Base-by-base conservation (phyloP, 345 rosid genomes). In the Lumnitzera littorea region DNA sequence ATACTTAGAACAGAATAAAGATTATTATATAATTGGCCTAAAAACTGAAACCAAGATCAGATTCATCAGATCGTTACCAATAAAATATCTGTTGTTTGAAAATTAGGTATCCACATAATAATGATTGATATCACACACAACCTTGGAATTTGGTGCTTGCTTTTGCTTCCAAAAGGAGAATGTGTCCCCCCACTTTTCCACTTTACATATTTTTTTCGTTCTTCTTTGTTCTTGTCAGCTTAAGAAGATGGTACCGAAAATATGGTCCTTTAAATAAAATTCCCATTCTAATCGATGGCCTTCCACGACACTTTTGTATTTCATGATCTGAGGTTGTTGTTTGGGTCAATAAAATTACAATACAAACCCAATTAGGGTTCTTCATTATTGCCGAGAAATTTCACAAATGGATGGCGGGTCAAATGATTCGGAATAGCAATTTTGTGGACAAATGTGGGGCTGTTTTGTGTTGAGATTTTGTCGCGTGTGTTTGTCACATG, bases 331-430 rank as follows among this genome's bases (percentile, higher is more conserved):
- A 36, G 43, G 43, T 36, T 63, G 50, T 66, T 20, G 20, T 20
- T 20, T 56, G 29, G 54, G 52, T 53, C 56, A 57, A 56, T 54
- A 48, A 50, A 46, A 69, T 16, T 43, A 57, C 65, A 48, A 36
- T 14, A 15, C 23, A 53, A 50, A 43, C 15, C 50, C 25, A 46
- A 48, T 58, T 58, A 15, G 24, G 60, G 58, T 69, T 20, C 65
- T 15, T 50, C 53, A 52, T 54, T 43, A 23, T 17, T 46, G 46
- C n/a, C 56, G 15, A 17, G 8, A 50, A 50, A 61, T n/a, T 17
- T 58, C 63, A 46, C 36, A 48, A 50, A 64, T 50, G 67, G 66
- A 46, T 41, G 79, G 62, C 58, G 61, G 62, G 61, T 75, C 74
- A 67, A 54, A 62, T 56, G 20, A 60, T 29, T 50, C 41, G 12